These are phyloP conservation scores for Baudoinia panamericana DNA, from an alignment of 495 filamentous ascomycete species.

Conservation along the genomic window DNA sequence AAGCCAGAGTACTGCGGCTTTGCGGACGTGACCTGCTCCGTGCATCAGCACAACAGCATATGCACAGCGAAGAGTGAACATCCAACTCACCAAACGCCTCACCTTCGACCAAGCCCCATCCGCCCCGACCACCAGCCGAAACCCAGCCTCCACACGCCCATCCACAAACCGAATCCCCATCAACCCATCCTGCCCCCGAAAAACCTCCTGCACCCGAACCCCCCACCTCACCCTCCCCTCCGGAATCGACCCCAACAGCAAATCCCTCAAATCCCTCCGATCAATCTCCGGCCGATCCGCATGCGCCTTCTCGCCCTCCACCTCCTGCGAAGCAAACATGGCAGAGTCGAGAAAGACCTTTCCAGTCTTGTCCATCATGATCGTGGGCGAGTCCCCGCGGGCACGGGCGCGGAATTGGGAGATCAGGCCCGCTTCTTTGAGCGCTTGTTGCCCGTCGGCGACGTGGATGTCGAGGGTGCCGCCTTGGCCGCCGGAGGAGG, in stretches of 20 bases:
- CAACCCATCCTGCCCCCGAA: constrained; percentile 3
- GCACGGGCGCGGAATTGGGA: constrained; percentile 34
- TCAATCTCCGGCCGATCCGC: constrained; percentile 32
- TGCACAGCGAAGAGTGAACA: neutral
- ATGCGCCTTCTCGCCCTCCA: constrained; percentile 1
- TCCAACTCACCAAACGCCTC: constrained; percentile 22
- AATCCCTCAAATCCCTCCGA: constrained; percentile 29
- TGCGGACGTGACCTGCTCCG: constrained; percentile 31
- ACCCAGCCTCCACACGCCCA: constrained; percentile 21
- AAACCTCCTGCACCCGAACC: constrained; percentile 9
- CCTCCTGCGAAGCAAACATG: no score
- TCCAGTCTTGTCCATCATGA: constrained; percentile 27
- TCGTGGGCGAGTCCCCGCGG: constrained; percentile 37
- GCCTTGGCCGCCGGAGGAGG: constrained; percentile 32
- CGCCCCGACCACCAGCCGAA: constrained; percentile 47
- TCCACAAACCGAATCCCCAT: constrained; percentile 24
- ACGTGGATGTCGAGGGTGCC: constrained; percentile 45
- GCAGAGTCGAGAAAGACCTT: constrained; percentile 1
- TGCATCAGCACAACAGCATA: neutral
- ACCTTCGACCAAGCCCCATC: constrained; percentile 50
- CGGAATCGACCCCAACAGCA: constrained; percentile 35
- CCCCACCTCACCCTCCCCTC: constrained; percentile 26
- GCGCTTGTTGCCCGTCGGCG: constrained; percentile 36
- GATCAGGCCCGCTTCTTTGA: constrained; percentile 39
- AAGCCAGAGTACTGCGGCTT: constrained; percentile 40